phyloP scores from a whole-genome alignment of 148 eudicot species.

The Salicornia ramosissima region DNA sequence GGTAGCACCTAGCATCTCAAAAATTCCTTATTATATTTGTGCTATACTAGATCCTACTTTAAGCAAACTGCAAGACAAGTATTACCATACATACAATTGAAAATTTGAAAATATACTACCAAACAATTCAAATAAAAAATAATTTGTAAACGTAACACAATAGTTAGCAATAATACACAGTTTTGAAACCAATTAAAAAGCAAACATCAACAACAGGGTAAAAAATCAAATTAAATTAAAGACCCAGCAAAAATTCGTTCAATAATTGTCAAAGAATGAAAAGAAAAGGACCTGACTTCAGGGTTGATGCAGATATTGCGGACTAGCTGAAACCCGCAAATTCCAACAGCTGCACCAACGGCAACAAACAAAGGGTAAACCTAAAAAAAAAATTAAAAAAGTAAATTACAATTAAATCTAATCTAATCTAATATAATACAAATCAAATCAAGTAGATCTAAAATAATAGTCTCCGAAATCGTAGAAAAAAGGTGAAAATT shows the following conservation, averaged over 20 bases:
- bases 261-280: background rate
- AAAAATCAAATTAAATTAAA: background rate
- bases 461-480: background rate
- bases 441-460: constrained; percentile 27
- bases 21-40: too few relatives aligned
- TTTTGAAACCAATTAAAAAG: background rate
- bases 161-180: too few relatives aligned
- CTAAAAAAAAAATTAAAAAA: constrained; percentile 21
- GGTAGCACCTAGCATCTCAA: too few relatives aligned
- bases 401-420: background rate
- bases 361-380: constrained; percentile 73
- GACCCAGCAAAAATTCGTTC: background rate
- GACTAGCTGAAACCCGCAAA: constrained; percentile 65
- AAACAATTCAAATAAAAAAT: too few relatives aligned
- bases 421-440: background rate
- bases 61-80: too few relatives aligned
- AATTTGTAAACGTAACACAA: too few relatives aligned
- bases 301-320: constrained; percentile 69
- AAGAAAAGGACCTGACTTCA: constrained; percentile 66
- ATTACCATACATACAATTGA: too few relatives aligned
- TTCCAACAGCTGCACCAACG: constrained; percentile 72
- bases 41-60: too few relatives aligned
- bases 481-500: background rate
- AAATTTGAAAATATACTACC: too few relatives aligned
- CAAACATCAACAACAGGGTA: background rate